These are phyloP conservation scores for Penicillium sp. DNA, from an alignment of 2,329 filamentous ascomycete genomes.

Conservation along the genomic window DNA sequence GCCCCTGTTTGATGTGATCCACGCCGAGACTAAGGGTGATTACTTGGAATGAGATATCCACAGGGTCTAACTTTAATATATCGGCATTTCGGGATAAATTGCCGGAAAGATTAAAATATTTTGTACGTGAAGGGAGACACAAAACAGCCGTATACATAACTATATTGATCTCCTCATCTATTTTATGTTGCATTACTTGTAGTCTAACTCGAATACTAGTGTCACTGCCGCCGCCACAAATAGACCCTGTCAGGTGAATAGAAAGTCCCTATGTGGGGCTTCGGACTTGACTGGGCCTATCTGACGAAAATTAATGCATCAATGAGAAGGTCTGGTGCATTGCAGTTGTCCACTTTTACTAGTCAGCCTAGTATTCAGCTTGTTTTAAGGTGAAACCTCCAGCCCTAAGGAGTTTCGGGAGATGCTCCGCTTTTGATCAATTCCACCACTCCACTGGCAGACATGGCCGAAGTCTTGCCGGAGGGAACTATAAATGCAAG, in stretches of 20 bases:
- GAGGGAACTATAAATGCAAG: not conserved
- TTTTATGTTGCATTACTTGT: not conserved
- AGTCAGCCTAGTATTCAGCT: not conserved
- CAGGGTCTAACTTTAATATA: not conserved
- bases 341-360: not conserved
- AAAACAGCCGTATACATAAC: too few species aligned
- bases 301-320: conserved; percentile 7
- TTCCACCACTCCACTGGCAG: not conserved
- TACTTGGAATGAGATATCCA: conserved; percentile 47
- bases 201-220: not conserved
- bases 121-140: too few species aligned
- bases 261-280: not conserved
- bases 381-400: conserved; percentile 13
- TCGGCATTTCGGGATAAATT: not conserved
- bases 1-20: conserved; percentile 68
- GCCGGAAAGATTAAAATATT: too few species aligned
- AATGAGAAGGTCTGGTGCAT: not conserved
- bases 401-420: not conserved
- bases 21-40: conserved; percentile 58
- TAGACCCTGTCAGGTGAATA: not conserved
- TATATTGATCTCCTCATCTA: not conserved
- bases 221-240: not conserved
- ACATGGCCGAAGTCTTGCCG: not conserved
- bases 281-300: not conserved
- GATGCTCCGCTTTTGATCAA: conserved; percentile 1